Conservation (phyloP, 768 basidiomycete genomes). For the Boletus rufocinnamomeus region DNA sequence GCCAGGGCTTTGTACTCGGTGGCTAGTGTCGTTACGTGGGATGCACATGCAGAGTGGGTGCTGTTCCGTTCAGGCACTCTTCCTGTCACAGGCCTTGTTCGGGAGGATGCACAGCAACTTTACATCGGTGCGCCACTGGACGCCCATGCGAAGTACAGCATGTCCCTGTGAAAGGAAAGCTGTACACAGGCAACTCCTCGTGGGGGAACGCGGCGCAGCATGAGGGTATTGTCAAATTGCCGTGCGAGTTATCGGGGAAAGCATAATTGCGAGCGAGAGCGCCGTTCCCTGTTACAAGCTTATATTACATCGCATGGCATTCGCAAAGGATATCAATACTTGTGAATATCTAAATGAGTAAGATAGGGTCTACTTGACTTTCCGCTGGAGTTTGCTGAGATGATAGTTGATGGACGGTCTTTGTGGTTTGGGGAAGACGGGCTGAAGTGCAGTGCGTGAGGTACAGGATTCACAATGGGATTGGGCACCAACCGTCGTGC, state of each 20-base stretch:
- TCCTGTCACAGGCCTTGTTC: conserved; percentile 1
- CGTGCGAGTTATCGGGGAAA: not conserved
- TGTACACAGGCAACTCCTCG: not conserved
- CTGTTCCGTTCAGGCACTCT: conserved; percentile 14
- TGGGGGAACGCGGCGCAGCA: conserved; percentile 6
- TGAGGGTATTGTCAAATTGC: not conserved
- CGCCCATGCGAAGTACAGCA: conserved; percentile 23
- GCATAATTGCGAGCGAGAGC: not conserved
- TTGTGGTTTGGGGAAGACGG: conserved; percentile 64
- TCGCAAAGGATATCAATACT: conserved; percentile 16
- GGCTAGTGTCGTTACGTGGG: conserved; percentile 10
- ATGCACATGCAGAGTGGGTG: conserved; percentile 17
- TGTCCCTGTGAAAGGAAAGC: conserved; percentile 13
- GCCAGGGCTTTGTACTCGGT: conserved; percentile 27
- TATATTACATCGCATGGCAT: conserved; percentile 24
- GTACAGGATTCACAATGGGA: not conserved
- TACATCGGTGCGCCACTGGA: conserved; percentile 17
- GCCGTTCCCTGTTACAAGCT: conserved; percentile 10
- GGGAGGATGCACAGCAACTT: conserved; percentile 22
- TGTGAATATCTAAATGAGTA: conserved; percentile 20
- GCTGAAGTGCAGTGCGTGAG: conserved; percentile 43
- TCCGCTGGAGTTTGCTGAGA: conserved; percentile 76
- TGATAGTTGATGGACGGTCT: conserved; percentile 88
- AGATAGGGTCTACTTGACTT: conserved; percentile 56
- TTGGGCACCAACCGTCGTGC: conserved; percentile 66